A percentile compares a stretch with the other conserved stretches of the same genome.
Evolutionary conservation across 257 asterid species (phyloP).

Genomic region (Plectranthus barbatus): DNA sequence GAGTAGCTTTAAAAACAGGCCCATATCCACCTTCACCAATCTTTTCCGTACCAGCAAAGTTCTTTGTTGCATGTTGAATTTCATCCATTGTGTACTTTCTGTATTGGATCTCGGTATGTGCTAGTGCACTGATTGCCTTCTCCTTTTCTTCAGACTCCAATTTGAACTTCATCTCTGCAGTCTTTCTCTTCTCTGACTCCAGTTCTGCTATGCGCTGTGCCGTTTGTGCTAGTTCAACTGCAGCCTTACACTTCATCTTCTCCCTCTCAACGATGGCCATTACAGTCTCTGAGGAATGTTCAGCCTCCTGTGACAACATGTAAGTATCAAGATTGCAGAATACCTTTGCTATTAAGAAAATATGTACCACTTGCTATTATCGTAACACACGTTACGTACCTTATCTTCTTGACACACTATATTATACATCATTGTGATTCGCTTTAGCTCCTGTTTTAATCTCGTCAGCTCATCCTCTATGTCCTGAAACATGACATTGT

Average conservation of each 20-base stretch:
- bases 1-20: slow-evolving; percentile 55
- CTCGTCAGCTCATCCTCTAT: slow-evolving; percentile 61
- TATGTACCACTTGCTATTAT: no score
- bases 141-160: slow-evolving; percentile 53
- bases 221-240: slow-evolving; percentile 67
- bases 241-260: slow-evolving; percentile 62
- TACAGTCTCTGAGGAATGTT: slow-evolving; percentile 38
- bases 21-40: slow-evolving; percentile 99
- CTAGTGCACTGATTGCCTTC: slow-evolving; percentile 51
- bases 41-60: slow-evolving; percentile 51
- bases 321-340: no score
- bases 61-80: slow-evolving; percentile 60
- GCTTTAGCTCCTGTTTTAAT: slow-evolving; percentile 58
- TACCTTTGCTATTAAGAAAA: no score
- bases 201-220: slow-evolving; percentile 68
- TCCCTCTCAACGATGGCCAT: slow-evolving; percentile 52
- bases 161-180: slow-evolving; percentile 46
- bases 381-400: neutral
- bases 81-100: slow-evolving; percentile 57
- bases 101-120: slow-evolving; percentile 31
- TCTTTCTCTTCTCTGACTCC: slow-evolving; percentile 52
- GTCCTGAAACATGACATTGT: slow-evolving; percentile 30
- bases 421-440: slow-evolving; percentile 46
- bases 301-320: slow-evolving; percentile 28
- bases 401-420: slow-evolving; percentile 38